Conservation (phyloP, 208 protist species). For the Acanthamoeba sp. region DNA sequence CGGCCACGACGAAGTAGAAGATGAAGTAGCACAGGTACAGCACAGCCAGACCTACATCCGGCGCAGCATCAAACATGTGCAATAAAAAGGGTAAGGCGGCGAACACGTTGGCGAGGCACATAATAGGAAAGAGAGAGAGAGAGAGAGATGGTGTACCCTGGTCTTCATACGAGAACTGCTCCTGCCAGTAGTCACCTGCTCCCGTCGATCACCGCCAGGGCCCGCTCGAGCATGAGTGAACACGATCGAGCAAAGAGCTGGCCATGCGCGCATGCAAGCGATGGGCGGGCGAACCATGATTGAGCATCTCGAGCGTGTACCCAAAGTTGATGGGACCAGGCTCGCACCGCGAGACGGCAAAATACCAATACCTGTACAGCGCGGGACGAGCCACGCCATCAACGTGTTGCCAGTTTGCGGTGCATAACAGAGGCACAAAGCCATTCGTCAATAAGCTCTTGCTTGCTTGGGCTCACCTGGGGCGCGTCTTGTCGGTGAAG, state of each 20-base stretch:
- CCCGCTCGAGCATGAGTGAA: too few species aligned
- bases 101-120: not conserved
- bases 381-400: too few species aligned
- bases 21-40: not conserved
- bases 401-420: too few species aligned
- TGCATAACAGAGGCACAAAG: too few species aligned
- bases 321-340: not conserved
- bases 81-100: too few species aligned
- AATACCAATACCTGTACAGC: constrained; percentile 4
- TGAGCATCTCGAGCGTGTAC: constrained; percentile 29
- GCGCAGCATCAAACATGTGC: too few species aligned
- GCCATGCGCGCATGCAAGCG: too few species aligned
- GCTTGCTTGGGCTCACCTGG: not conserved
- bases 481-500: not conserved
- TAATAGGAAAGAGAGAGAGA: not conserved
- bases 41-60: not conserved
- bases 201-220: too few species aligned
- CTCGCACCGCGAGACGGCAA: constrained; percentile 25
- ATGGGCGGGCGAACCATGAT: not conserved
- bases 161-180: constrained; percentile 43
- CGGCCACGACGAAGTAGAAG: not conserved
- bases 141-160: not conserved
- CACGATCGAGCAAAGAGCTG: too few species aligned
- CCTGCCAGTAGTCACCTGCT: constrained; percentile 11
- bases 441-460: not conserved